Evolutionary conservation across 441 rosid genomes (phyloP).

Genomic region (Geranium incanum): DNA sequence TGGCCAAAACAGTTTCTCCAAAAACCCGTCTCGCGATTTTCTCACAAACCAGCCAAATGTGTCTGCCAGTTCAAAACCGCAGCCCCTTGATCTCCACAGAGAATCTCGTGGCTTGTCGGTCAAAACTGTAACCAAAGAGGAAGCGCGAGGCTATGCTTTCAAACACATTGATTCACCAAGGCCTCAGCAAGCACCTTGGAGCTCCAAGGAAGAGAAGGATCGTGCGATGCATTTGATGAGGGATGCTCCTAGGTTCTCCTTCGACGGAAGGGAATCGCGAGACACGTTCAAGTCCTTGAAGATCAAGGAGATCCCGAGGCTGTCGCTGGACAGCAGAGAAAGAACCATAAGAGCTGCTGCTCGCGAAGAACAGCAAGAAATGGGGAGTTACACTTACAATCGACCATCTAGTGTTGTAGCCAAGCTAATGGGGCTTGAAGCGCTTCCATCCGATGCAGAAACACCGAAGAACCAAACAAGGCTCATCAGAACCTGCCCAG

Average conservation of each 20-base stretch:
- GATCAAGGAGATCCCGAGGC: constrained; percentile 78
- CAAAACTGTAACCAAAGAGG: constrained; percentile 32
- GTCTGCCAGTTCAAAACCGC: constrained; percentile 25
- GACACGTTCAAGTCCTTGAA: constrained; percentile 45
- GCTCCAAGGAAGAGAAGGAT: constrained; percentile 21
- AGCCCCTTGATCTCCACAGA: constrained; percentile 49
- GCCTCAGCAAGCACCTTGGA: constrained; percentile 23
- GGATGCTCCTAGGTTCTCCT: constrained; percentile 77
- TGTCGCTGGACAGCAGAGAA: constrained; percentile 79
- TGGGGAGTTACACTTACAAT: constrained; percentile 38
- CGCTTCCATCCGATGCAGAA: constrained; percentile 35
- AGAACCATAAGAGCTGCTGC: constrained; percentile 36
- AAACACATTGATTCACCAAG: constrained; percentile 63
- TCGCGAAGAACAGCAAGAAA: constrained; percentile 37
- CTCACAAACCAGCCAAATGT: constrained; percentile 6
- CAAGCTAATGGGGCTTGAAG: constrained; percentile 87
- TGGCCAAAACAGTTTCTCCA: constrained; percentile 21
- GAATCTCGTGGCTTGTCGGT: constrained; percentile 43
- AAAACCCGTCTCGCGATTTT: constrained; percentile 17
- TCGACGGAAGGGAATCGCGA: constrained; percentile 65
- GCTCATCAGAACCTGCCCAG: constrained; percentile 16
- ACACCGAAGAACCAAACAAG: constrained; percentile 22
- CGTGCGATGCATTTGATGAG: constrained; percentile 53
- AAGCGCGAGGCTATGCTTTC: constrained; percentile 33
- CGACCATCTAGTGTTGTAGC: constrained; percentile 71